Evolutionary conservation across 768 basidiomycete genomes (phyloP), one percentile per base, ranked within the genome.

Genomic region (Candolleomyces efflorescens): DNA sequence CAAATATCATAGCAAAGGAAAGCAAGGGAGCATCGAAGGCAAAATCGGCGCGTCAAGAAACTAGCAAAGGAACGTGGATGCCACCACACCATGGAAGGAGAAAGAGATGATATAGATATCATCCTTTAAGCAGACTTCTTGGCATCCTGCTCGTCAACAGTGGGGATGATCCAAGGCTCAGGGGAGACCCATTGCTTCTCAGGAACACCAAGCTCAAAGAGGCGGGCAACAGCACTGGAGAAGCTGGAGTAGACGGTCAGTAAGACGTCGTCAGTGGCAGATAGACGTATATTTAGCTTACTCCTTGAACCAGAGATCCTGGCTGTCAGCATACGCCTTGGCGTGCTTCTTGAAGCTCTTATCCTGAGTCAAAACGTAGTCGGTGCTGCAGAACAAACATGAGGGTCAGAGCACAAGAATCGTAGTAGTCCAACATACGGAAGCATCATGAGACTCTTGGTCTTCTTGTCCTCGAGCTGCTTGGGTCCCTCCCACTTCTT

Each of bases 151-250:
- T 82, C 80, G 10, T 81, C 79, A 12, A 76, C 67, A 18, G 73
- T 79, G 70, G 84, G 82, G 81, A 97, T 69, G 62, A 73, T 70
- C 93, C 92, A 96, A 13, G 86, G 84, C 65, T 94, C 90, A 22
- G 83, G 67, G 27, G 82, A 60, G 50, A 78, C 83, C 66, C 87
- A 92, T 72, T 98, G 96, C 58, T 82, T 68, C 13, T 78, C 72
- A 45, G 96, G 96, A 9, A 98, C 93, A 63, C 96, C 96, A 54
- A 98, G 89, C 76, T 98, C 96, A 62, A 98, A 85, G 48, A 98
- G 83, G 61, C 82, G 86, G 44, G 83, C 66, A 57, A 94, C 83
- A 23, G 81, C 91, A 43, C 78, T 79, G 50, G 94, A 82, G 80
- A 98, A 98, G 75, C 94, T 95, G 67, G 23, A 27, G 55, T 18